Evolutionary conservation across 371 early-diverging fungal genomes (phyloP).

Genomic region (Dinochytrium kinnereticum): DNA sequence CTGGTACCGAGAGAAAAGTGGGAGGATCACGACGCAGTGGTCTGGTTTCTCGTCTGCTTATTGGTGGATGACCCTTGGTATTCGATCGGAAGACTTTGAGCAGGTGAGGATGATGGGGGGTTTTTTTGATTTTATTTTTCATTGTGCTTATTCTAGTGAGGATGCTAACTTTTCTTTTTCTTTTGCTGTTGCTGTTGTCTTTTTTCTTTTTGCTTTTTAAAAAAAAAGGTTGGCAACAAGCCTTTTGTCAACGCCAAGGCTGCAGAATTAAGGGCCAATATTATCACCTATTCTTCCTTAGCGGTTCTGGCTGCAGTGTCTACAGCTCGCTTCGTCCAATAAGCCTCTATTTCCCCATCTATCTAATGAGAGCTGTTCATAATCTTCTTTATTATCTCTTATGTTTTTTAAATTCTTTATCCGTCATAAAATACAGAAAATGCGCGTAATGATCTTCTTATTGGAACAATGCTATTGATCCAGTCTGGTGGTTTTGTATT

Average conservation of each 20-base stretch:
- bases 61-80: not conserved
- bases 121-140: not conserved
- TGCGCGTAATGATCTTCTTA: no score
- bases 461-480: no score
- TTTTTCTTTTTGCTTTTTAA: not conserved
- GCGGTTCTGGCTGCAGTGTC: not conserved
- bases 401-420: no score
- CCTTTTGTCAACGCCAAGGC: not conserved
- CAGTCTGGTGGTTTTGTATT: no score
- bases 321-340: no score
- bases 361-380: no score
- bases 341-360: no score
- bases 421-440: no score
- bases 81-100: not conserved
- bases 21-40: not conserved
- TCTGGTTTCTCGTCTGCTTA: not conserved
- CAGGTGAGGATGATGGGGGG: not conserved
- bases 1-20: constrained; percentile 1
- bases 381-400: no score
- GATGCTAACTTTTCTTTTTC: not conserved
- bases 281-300: not conserved
- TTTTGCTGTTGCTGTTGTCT: not conserved
- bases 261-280: not conserved
- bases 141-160: not conserved
- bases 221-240: not conserved